Evolutionary conservation across 768 basidiomycete species (phyloP), one percentile per base, ranked within the genome.

Genomic region (Hirschioporus abietinus): DNA sequence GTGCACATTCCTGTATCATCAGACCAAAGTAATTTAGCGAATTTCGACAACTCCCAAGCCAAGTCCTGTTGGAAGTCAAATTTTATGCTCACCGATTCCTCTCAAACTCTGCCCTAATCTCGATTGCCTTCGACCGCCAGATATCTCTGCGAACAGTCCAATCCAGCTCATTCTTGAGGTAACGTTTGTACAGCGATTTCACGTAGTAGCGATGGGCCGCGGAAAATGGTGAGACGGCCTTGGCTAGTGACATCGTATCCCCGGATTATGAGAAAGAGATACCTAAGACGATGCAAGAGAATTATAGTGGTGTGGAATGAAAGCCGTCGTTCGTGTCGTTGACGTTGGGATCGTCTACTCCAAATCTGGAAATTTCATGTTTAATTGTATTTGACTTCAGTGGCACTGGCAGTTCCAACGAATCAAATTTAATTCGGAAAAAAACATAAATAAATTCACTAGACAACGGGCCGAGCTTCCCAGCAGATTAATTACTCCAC

Each of bases 101-200:
- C 81, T 99, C 96, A 75, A 99, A 99, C 76, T 93, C 86, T 68
- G 95, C 95, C 69, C 96, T 81, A 70, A 99, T 93, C 76, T 89
- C 81, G 72, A 96, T 77, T 15, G 96, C 95, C 77, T 90, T 86
- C 66, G 82, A 83, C 68, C 96, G 86, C 94, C 94, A 98, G 0
- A 93, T 74, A 73, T 95, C 91, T 65, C 96, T 82, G 66, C 90
- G 84, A 70, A 97, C 82, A 60, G 86, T 88, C 96, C 96, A 99
- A 78, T 99, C 89, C 64, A 96, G 81, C 62, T 92, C 83, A 72
- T 97, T 96, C 72, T 85, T 90, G 68, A 99, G 84, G 71, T 87
- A 86, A 42, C 95, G 89, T 73, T 86, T 89, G 83, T 97, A 98
- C 6, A 99, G 85, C 9, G 92, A 93, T 80, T 96, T 93, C 76